Percentiles rank a stretch among this genome's conserved stretches.
These are phyloP conservation scores for Yamadazyma buinensis DNA, from an alignment of 1,139 yeast species.

Conservation along the genomic window DNA sequence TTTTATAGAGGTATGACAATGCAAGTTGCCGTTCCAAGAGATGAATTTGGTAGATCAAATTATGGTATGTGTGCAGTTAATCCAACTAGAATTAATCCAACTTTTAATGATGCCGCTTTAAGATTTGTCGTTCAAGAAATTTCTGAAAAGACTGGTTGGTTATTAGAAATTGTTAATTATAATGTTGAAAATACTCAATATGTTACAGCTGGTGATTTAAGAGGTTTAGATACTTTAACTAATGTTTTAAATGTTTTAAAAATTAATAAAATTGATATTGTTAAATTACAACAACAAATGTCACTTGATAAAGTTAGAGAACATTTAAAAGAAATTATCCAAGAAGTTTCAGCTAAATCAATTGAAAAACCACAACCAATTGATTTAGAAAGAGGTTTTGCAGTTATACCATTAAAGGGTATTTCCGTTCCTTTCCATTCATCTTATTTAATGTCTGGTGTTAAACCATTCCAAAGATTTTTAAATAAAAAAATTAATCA, in stretches of 20 bases:
- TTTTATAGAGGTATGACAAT: constrained; percentile 99
- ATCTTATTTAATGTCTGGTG: constrained; percentile 95
- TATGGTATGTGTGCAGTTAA: constrained; percentile 99
- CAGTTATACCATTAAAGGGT: constrained; percentile 97
- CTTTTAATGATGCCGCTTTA: constrained; percentile 90
- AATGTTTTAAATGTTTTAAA: constrained; percentile 91
- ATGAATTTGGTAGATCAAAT: constrained; percentile 89
- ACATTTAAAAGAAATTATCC: constrained; percentile 82
- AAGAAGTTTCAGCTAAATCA: constrained; percentile 78
- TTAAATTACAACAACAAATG: constrained; percentile 76
- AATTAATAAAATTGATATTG: constrained; percentile 90
- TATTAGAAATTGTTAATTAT: constrained; percentile 95
- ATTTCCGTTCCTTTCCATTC: constrained; percentile 99
- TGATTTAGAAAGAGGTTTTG: constrained; percentile 95
- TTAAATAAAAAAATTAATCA: constrained; percentile 92
- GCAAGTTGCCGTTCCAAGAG: constrained; percentile 99
- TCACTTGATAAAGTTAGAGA: constrained; percentile 83
- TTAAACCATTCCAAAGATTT: constrained; percentile 97
- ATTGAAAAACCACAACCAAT: constrained; percentile 91
- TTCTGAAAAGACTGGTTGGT: constrained; percentile 80
- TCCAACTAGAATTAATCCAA: constrained; percentile 86
- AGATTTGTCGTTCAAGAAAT: constrained; percentile 93
- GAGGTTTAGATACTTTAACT: constrained; percentile 89
- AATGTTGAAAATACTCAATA: constrained; percentile 98
- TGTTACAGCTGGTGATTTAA: constrained; percentile 96